A percentile compares a stretch with the other conserved stretches of the same genome.
phyloP scores from a whole-genome alignment of 345 rosid genomes.

The Arabidopsis suecica region DNA sequence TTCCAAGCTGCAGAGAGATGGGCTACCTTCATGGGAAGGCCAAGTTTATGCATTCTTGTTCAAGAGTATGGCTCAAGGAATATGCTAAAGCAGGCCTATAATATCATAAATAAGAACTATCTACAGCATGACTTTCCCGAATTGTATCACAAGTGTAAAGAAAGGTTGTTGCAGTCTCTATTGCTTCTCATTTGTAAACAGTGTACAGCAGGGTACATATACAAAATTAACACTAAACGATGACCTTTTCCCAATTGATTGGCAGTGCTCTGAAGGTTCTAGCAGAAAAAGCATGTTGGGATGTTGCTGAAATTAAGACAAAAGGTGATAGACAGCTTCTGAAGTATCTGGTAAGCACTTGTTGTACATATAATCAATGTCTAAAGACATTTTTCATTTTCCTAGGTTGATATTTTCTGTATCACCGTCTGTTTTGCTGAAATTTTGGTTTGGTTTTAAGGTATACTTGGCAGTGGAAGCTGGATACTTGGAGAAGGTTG shows the following conservation, averaged over 20 bases:
- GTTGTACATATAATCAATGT: neutral
- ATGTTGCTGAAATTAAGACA: slow-evolving; percentile 83
- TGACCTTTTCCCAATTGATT: neutral
- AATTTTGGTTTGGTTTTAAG: slow-evolving; percentile 47
- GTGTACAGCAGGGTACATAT: neutral
- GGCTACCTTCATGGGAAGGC: slow-evolving; percentile 91
- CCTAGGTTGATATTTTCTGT: neutral
- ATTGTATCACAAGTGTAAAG: slow-evolving; percentile 69
- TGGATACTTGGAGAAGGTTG: slow-evolving; percentile 91
- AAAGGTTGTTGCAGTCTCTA: slow-evolving; percentile 56
- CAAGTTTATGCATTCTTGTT: slow-evolving; percentile 71
- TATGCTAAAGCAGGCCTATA: slow-evolving; percentile 76
- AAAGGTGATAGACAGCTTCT: slow-evolving; percentile 72
- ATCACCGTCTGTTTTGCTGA: slow-evolving; percentile 1
- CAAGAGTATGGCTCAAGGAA: slow-evolving; percentile 71
- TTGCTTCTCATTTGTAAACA: slow-evolving; percentile 1
- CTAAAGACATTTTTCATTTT: neutral
- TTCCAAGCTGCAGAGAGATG: slow-evolving; percentile 88
- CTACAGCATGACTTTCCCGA: slow-evolving; percentile 76
- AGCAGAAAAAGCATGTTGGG: slow-evolving; percentile 94
- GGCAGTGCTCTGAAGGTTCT: slow-evolving; percentile 73
- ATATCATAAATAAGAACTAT: slow-evolving; percentile 72
- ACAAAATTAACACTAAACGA: neutral
- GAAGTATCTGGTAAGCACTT: slow-evolving; percentile 68
- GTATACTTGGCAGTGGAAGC: slow-evolving; percentile 99